Evolutionary conservation across 169 alveolate genomes (phyloP).

Genomic region (Amoebophrya sp.): DNA sequence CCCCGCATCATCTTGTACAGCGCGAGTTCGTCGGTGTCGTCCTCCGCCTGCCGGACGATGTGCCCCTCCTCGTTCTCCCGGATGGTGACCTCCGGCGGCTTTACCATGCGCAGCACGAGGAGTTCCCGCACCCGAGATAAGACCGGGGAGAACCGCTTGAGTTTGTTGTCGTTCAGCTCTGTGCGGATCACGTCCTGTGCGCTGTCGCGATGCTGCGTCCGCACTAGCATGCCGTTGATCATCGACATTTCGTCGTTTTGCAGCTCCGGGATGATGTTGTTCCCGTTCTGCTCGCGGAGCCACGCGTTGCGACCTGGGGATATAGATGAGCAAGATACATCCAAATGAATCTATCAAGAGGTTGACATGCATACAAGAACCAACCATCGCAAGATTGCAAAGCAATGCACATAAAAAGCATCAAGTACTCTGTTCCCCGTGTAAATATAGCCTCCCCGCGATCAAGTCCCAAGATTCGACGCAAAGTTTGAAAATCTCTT

Average conservation of each 20-base stretch:
- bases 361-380: too few species aligned
- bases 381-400: too few species aligned
- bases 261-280: too few species aligned
- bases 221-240: too few species aligned
- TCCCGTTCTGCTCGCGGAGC: too few species aligned
- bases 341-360: too few species aligned
- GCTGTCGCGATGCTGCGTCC: too few species aligned
- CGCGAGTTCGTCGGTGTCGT: constrained; percentile 84
- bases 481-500: not conserved
- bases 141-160: not conserved
- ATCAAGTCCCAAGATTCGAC: not conserved
- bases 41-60: constrained; percentile 54
- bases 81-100: constrained; percentile 84
- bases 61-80: constrained; percentile 71
- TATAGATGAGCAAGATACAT: too few species aligned
- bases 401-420: too few species aligned
- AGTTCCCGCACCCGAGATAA: constrained; percentile 64
- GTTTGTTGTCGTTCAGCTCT: not conserved
- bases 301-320: too few species aligned
- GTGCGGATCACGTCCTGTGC: not conserved
- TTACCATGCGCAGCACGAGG: constrained; percentile 86
- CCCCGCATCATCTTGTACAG: constrained; percentile 90
- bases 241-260: too few species aligned
- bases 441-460: not conserved
- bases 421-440: not conserved